Evolutionary conservation across 73 alveolate species (phyloP), one percentile per base, ranked within the genome.

Genomic region (Paramecium octaurelia): DNA sequence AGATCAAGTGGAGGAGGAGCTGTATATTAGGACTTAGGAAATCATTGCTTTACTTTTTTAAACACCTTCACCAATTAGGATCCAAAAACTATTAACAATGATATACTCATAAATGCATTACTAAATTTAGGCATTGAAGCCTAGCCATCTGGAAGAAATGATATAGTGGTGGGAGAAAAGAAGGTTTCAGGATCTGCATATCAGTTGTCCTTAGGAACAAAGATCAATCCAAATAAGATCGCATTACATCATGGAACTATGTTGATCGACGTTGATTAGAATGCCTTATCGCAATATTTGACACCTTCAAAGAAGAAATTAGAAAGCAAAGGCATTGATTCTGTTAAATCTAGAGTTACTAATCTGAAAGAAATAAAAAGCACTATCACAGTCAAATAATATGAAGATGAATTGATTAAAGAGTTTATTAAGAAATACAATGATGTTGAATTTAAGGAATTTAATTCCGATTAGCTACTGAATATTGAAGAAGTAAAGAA

Each of bases 1-100:
- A 85, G 97, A 84, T 93, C 96, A 70, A 88, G 96, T 24, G 99
- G 99, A 14, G 99, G 99, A 29, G 99, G 99, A 8, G 98, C 99
- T 58, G 99, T 97, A n/a, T 97, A 97, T 94, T 58, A 84, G 40
- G 95, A 92, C 21, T 92, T 77, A 40, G 95, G 99, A 43, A 97
- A 97, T 84, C 75, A 96, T 42, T 96, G 98, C 7, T 97, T 96
- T 70, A 86, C 98, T 1, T 97, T 97, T 92, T 71, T 97, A 40
- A 95, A 24, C 9, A 95, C 94, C 58, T 94, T 92, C 46, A 59
- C 93, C 3, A 71, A 84, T 27, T 50, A 88, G 18, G 98, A 96
- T 87, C 96, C 87, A 73, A 97, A 97, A 59, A 95, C 95, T 4
- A 92, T 87, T 94, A 97, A 96, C 80, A 97, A 97, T 86, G 96